Evolutionary conservation across 2,329 filamentous ascomycete species (phyloP).

Genomic region (Aurifilum marmelostoma): DNA sequence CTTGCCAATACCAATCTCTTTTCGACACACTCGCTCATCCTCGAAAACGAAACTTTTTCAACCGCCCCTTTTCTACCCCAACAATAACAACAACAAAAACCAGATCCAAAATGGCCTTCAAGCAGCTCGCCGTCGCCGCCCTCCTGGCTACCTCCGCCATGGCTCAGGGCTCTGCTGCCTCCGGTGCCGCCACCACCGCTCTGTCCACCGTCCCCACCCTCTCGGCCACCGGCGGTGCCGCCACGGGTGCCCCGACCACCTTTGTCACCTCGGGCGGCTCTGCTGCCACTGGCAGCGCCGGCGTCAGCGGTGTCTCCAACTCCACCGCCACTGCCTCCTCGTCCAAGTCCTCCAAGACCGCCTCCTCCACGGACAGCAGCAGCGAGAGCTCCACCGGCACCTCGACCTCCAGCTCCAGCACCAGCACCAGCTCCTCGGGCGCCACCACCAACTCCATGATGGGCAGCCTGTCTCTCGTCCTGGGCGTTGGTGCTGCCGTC

Average conservation of each 20-base stretch:
- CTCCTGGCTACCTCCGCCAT: slow-evolving; percentile 19
- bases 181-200: not conserved
- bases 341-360: not conserved
- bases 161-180: not conserved
- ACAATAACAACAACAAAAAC: not conserved
- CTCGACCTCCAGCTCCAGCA: not conserved
- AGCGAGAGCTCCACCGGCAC: not conserved
- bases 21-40: slow-evolving; percentile 9
- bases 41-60: not conserved
- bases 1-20: not conserved
- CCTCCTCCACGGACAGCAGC: slow-evolving; percentile 3
- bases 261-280: not conserved
- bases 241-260: not conserved
- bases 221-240: slow-evolving; percentile 1
- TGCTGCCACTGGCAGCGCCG: slow-evolving; percentile 6
- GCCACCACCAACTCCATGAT: not conserved
- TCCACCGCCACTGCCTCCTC: slow-evolving; percentile 12
- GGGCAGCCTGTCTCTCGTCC: slow-evolving; percentile 17
- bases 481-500: slow-evolving; percentile 17
- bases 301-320: slow-evolving; percentile 6
- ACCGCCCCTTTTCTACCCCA: not conserved
- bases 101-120: slow-evolving; percentile 9
- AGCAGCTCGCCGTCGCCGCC: slow-evolving; percentile 16
- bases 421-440: slow-evolving; percentile 11
- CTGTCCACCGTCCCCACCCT: not conserved